Conservation (phyloP, 805 yeast species). For the Wickerhamiella shivajii region DNA sequence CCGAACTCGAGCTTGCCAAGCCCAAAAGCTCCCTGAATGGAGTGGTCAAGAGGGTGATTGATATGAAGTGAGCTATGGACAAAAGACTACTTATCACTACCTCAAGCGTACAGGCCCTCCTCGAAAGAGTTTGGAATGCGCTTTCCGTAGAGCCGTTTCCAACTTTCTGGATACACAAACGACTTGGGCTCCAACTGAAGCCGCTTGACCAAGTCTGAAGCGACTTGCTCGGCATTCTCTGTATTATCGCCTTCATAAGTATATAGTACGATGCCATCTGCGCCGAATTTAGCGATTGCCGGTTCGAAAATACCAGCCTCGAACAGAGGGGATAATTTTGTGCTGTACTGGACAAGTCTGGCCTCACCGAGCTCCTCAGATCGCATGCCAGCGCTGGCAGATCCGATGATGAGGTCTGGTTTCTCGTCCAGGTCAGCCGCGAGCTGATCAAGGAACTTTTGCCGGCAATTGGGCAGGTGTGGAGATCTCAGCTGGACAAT, state of each 20-base stretch:
- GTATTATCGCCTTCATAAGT: constrained; percentile 89
- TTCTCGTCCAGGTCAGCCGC: constrained; percentile 25
- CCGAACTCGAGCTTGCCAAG: not conserved
- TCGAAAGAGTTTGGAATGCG: constrained; percentile 56
- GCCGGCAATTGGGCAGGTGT: constrained; percentile 26
- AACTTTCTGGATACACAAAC: constrained; percentile 45
- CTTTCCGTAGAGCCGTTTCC: constrained; percentile 77
- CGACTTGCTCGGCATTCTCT: constrained; percentile 46
- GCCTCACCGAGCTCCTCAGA: not conserved
- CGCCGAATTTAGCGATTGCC: not conserved
- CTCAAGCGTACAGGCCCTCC: constrained; percentile 55
- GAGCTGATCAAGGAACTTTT: constrained; percentile 37
- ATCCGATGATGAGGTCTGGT: constrained; percentile 40
- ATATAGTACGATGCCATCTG: constrained; percentile 30
- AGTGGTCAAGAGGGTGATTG: too few relatives aligned
- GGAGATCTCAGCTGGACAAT: constrained; percentile 6
- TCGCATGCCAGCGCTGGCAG: constrained; percentile 49
- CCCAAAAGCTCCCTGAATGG: too few relatives aligned
- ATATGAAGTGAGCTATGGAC: too few relatives aligned
- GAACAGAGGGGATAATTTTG: constrained; percentile 1
- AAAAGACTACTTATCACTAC: not conserved
- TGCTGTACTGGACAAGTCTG: constrained; percentile 2
- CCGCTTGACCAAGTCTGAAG: constrained; percentile 26
- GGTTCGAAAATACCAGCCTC: constrained; percentile 2
- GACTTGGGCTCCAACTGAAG: constrained; percentile 16